Percentiles rank a stretch among this genome's conserved stretches.
Conservation (phyloP, 148 eudicot genomes). For the Chenopodium suecicum region DNA sequence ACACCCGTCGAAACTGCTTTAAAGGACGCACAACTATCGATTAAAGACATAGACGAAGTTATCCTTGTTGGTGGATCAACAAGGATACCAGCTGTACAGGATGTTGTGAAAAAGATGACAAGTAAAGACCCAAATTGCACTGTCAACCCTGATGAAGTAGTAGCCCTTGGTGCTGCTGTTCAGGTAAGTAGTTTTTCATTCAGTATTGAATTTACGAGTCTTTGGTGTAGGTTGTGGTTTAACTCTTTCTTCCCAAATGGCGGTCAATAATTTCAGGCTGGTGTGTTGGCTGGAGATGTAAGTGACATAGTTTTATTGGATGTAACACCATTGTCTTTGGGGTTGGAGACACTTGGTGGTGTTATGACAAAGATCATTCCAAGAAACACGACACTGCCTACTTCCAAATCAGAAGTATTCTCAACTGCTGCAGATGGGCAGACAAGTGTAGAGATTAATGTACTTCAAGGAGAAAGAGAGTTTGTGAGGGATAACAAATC, state of each 20-base stretch:
- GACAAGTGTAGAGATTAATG: slow-evolving; percentile 62
- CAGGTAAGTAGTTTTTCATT: slow-evolving; percentile 38
- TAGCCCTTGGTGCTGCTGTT: slow-evolving; percentile 83
- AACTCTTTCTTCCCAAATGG: not conserved
- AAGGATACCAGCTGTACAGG: slow-evolving; percentile 69
- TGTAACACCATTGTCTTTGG: slow-evolving; percentile 59
- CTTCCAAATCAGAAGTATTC: slow-evolving; percentile 68
- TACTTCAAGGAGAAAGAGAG: slow-evolving; percentile 76
- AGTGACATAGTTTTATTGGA: slow-evolving; percentile 64
- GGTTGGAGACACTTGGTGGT: slow-evolving; percentile 68
- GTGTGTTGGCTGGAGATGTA: slow-evolving; percentile 68
- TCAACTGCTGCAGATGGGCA: slow-evolving; percentile 80
- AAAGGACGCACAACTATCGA: slow-evolving; percentile 58
- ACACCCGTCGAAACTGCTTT: slow-evolving; percentile 57
- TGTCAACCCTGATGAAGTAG: slow-evolving; percentile 78
- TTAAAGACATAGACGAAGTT: slow-evolving; percentile 66
- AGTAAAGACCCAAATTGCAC: slow-evolving; percentile 63
- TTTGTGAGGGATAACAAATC: slow-evolving; percentile 69
- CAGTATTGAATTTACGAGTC: not conserved
- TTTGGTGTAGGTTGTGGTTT: not conserved
- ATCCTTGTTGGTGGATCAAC: slow-evolving; percentile 80
- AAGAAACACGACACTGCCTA: slow-evolving; percentile 63
- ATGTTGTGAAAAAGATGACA: slow-evolving; percentile 56
- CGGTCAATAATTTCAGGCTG: slow-evolving; percentile 42
- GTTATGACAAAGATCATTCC: slow-evolving; percentile 73